These are phyloP conservation scores for Astraeus odoratus DNA, from an alignment of 768 basidiomycete species.

Conservation along the genomic window DNA sequence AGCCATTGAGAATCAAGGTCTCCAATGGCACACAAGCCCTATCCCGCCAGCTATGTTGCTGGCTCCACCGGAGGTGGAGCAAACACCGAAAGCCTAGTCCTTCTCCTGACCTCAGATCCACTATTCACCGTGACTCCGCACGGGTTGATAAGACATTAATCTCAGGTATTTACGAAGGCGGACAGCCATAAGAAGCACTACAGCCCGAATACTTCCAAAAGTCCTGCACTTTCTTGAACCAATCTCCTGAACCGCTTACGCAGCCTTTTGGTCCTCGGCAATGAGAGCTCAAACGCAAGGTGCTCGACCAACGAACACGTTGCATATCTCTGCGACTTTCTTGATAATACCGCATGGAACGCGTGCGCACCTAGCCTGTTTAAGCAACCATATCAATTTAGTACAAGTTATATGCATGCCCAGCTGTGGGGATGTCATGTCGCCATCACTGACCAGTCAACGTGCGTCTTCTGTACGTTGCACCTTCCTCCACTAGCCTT, in stretches of 20 bases:
- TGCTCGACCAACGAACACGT: constrained; percentile 35
- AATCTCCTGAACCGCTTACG: constrained; percentile 40
- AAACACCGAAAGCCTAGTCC: too few species aligned
- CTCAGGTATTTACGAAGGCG: neutral
- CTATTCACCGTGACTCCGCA: neutral
- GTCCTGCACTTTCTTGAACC: constrained; percentile 27
- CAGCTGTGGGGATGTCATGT: neutral
- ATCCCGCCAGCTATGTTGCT: neutral
- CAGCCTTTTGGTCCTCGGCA: constrained; percentile 37
- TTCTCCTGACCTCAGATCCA: neutral
- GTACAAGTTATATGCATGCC: neutral
- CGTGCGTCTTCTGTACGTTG: constrained; percentile 41
- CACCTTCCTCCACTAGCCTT: constrained; percentile 32
- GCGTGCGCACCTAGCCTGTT: constrained; percentile 77
- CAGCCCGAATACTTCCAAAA: constrained; percentile 19
- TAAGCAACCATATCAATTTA: constrained; percentile 3
- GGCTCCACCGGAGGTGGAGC: too few species aligned
- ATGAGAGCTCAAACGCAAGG: constrained; percentile 45
- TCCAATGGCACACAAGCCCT: neutral
- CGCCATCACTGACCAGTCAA: constrained; percentile 51
- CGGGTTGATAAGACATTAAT: neutral
- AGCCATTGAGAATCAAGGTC: neutral
- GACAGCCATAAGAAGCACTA: constrained; percentile 1
- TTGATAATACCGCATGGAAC: constrained; percentile 58
- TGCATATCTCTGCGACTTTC: constrained; percentile 43